Conservation (phyloP, 2,329 filamentous ascomycete genomes). For the Cadophora malorum region DNA sequence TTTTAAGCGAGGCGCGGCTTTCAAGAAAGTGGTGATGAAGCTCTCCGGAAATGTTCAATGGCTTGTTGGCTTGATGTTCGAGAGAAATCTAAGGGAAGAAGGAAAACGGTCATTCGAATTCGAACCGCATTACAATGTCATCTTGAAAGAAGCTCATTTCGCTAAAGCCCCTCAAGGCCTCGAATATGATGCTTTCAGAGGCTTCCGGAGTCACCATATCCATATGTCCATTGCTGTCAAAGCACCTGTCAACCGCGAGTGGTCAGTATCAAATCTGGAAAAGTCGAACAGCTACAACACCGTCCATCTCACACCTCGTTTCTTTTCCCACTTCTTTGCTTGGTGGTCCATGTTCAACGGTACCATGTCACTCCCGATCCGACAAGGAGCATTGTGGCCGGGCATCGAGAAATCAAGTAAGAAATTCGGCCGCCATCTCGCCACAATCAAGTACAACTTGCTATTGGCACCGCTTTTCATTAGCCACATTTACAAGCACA, state of each 20-base stretch:
- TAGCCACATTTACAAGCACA: slow-evolving; percentile 98
- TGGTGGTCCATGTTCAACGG: slow-evolving; percentile 99
- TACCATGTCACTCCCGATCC: slow-evolving; percentile 91
- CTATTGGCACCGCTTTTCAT: slow-evolving; percentile 91
- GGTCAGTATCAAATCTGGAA: slow-evolving; percentile 76
- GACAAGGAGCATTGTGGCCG: slow-evolving; percentile 90
- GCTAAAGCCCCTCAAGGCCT: slow-evolving; percentile 63
- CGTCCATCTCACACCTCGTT: slow-evolving; percentile 89
- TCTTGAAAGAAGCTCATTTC: slow-evolving; percentile 80
- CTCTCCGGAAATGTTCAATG: slow-evolving; percentile 94
- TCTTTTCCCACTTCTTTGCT: slow-evolving; percentile 97
- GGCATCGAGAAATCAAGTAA: slow-evolving; percentile 96
- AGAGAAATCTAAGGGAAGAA: slow-evolving; percentile 72
- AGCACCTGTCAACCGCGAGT: slow-evolving; percentile 86
- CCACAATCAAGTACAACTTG: slow-evolving; percentile 98
- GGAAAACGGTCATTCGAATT: slow-evolving; percentile 85
- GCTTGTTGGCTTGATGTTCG: slow-evolving; percentile 90
- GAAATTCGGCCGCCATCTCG: slow-evolving; percentile 95
- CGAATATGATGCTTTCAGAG: slow-evolving; percentile 89
- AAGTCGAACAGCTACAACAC: slow-evolving; percentile 94
- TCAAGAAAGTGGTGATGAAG: slow-evolving; percentile 99
- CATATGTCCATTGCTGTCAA: slow-evolving; percentile 92
- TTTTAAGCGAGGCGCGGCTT: slow-evolving; percentile 76
- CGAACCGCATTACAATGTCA: slow-evolving; percentile 88
- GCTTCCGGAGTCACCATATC: slow-evolving; percentile 96